Percentiles rank a stretch among this genome's conserved stretches.
phyloP scores from a whole-genome alignment of 176 grass and related monocot species.

The Rhynchospora breviuscula region DNA sequence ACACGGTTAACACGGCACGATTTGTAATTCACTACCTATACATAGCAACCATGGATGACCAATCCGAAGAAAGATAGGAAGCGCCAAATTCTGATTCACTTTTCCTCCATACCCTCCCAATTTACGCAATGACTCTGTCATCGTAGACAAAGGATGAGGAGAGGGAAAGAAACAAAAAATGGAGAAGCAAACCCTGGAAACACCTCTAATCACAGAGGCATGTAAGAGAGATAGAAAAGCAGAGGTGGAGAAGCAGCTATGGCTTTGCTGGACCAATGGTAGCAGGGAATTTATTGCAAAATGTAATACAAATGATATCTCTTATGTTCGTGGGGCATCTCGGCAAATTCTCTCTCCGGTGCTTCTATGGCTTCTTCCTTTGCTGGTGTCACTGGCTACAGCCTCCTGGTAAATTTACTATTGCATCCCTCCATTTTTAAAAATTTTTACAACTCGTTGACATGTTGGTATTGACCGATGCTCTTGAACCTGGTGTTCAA shows the following conservation, averaged over 20 bases:
- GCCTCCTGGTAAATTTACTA: constrained; percentile 26
- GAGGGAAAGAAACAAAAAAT: background rate
- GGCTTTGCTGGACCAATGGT: constrained; percentile 35
- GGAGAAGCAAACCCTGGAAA: constrained; percentile 24
- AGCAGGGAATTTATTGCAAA: constrained; percentile 30
- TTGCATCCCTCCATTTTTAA: no score
- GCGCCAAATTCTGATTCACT: background rate
- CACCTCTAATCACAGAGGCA: constrained; percentile 29
- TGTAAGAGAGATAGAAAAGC: background rate
- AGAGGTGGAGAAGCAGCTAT: constrained; percentile 33
- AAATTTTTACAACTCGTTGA: no score
- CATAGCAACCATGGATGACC: background rate
- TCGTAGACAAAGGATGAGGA: background rate
- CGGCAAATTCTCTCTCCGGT: constrained; percentile 28
- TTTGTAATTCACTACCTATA: no score
- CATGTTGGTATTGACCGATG: no score
- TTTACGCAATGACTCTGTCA: background rate
- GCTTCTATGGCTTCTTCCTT: constrained; percentile 43
- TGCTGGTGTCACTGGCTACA: constrained; percentile 37
- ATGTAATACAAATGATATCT: constrained; percentile 29
- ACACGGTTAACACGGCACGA: no score
- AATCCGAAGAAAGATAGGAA: background rate
- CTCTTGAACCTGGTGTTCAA: no score
- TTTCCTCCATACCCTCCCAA: background rate
- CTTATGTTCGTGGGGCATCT: constrained; percentile 43